These are phyloP conservation scores for Amanita pallidorosea DNA, from an alignment of 768 basidiomycete species.

Conservation along the genomic window DNA sequence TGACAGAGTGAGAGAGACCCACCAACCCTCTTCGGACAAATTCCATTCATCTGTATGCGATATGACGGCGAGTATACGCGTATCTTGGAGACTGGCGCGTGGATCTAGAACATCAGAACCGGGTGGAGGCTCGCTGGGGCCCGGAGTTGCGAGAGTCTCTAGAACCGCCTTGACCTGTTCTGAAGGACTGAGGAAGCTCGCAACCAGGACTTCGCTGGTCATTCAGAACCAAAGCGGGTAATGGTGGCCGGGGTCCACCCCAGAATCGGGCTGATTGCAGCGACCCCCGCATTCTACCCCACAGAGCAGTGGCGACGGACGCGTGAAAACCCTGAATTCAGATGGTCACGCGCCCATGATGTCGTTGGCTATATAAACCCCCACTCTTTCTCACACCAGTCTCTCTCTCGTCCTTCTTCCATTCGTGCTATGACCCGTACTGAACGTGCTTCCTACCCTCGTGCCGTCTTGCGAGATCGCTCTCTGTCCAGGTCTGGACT, in stretches of 20 bases:
- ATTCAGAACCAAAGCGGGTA: neutral
- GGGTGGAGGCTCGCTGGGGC: neutral
- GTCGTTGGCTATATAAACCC: slow-evolving; percentile 3
- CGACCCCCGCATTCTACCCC: slow-evolving; percentile 5
- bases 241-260: neutral
- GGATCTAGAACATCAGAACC: neutral
- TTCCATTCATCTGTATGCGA: slow-evolving; percentile 5
- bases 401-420: neutral
- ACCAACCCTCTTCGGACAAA: slow-evolving; percentile 6
- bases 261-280: neutral
- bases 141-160: neutral
- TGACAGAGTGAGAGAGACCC: neutral
- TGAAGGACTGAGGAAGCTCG: slow-evolving; percentile 5
- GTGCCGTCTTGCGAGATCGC: slow-evolving; percentile 67
- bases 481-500: slow-evolving; percentile 71
- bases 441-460: slow-evolving; percentile 58
- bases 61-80: slow-evolving; percentile 2
- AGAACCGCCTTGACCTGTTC: slow-evolving; percentile 3
- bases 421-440: slow-evolving; percentile 60
- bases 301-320: too few relatives aligned
- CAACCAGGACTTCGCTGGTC: neutral
- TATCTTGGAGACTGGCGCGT: neutral
- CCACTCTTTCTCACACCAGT: neutral
- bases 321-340: slow-evolving; percentile 1
- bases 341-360: slow-evolving; percentile 5